Evolutionary conservation across 2,329 filamentous ascomycete genomes (phyloP), one percentile per base, ranked within the genome.

Genomic region (Aspergillus sclerotialis): DNA sequence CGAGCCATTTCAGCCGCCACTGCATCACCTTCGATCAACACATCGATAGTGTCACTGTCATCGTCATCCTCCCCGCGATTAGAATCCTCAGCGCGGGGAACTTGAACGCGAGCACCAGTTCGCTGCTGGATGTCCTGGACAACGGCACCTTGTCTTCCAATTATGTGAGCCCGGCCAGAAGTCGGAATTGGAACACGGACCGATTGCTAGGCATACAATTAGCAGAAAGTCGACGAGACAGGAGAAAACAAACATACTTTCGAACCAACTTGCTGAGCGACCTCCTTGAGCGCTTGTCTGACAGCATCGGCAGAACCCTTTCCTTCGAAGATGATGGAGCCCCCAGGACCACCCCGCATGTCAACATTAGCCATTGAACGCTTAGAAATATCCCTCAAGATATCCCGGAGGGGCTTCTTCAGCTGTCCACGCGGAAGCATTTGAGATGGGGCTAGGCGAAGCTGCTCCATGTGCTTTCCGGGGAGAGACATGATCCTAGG

Each of bases 51-150:
- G 33, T 77, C 75, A 52, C 70, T 68, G 33, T 94, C 86, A 44
- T 84, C 80, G 36, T 94, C 86, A 29, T 92, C 87, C 12, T 83
- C 78, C 27, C 75, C 75, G 14, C 69, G 61, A 17, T 70, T 67
- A 34, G 64, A 68, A 15, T 84, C 81, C 27, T 93, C 85, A 14
- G 75, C 73, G 64, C 84, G 89, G 40, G 90, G 89, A 40, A 98
- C 78, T 57, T 94, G 86, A 53, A 98, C 89, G 45, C 80, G 80
- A 34, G 92, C 90, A 42, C 90, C 89, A 3, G 88, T 92, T 61
- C 84, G 82, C 61, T 90, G 85, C 64, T 90, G 85, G 34, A 98
- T 80, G 30, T 82, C 76, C 66, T 93, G 90, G 59, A 98, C 93
- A 42, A 83, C 90, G 16, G 86, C 77, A 38, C 93, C 93, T 56